phyloP scores from a whole-genome alignment of 768 basidiomycete genomes.

The Auricularia heimuer region DNA sequence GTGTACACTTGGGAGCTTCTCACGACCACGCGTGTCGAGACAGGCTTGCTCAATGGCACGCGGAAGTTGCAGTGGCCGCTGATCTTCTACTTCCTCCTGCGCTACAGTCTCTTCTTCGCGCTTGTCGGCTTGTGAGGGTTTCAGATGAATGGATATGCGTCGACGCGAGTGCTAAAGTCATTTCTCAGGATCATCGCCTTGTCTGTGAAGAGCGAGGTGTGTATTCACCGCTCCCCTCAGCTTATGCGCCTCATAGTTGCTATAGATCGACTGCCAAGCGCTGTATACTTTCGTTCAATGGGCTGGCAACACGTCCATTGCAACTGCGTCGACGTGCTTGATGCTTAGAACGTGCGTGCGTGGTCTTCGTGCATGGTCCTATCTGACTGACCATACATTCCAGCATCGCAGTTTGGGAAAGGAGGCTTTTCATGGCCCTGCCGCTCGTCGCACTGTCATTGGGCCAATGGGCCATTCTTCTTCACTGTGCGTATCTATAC shows the following conservation, averaged over 20 bases:
- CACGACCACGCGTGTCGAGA: slow-evolving; percentile 54
- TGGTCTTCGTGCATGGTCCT: neutral
- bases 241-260: slow-evolving; percentile 10
- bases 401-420: slow-evolving; percentile 65
- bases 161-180: slow-evolving; percentile 4
- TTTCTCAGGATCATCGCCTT: slow-evolving; percentile 41
- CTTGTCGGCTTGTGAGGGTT: slow-evolving; percentile 56
- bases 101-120: slow-evolving; percentile 55
- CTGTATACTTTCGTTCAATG: slow-evolving; percentile 61
- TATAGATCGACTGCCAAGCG: slow-evolving; percentile 51
- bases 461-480: slow-evolving; percentile 61
- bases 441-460: slow-evolving; percentile 48
- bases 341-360: slow-evolving; percentile 52
- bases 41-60: slow-evolving; percentile 47
- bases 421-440: slow-evolving; percentile 40
- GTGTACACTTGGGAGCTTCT: slow-evolving; percentile 54
- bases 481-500: slow-evolving; percentile 40
- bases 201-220: slow-evolving; percentile 42
- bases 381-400: slow-evolving; percentile 1
- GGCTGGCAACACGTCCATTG: slow-evolving; percentile 56
- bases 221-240: neutral
- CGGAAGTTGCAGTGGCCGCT: slow-evolving; percentile 58
- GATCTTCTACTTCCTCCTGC: slow-evolving; percentile 64
- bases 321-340: slow-evolving; percentile 62
- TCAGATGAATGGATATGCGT: neutral